Evolutionary conservation across 768 basidiomycete genomes (phyloP), one percentile per base, ranked within the genome.

Genomic region (Cystobasidium tubakii): DNA sequence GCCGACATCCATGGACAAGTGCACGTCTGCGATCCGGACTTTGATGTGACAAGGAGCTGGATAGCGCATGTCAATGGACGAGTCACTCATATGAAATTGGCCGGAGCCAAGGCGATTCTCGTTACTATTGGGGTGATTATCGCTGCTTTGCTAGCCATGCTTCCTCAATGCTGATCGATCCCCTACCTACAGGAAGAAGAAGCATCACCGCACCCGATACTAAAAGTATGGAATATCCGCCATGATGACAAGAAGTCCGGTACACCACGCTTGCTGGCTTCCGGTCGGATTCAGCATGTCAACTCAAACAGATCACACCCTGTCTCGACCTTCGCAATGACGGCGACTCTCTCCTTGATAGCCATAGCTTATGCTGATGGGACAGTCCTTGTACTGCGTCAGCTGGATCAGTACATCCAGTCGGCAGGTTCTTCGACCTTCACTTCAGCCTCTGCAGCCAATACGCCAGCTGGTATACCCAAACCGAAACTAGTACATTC

Each of bases 291-390:
- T 86, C 1, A 91, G 91, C 79, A 84, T 92, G 15, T 89, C 91
- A 74, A 85, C 67, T 85, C 86, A 73, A 89, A 87, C 76, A 84
- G 89, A 62, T 90, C 91, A 25, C 60, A 25, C 62, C 75, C 90
- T 87, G 87, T 94, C 13, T 88, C 91, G 1, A 86, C 89, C 0
- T 83, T 96, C 50, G 90, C 93, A 0, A 83, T 93, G 25, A 90
- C 94, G 0, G 82, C 86, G 6, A 85, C 86, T 21, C 84, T 96
- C 1, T 86, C 90, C 0, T 90, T 93, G 80, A 86, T 99, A 29
- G 89, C 94, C 6, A 86, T 98, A 46, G 96, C 94, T 17, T 86
- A 98, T n/a, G 92, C 88, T 6, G 94, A 97, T 79, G 96, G 96
- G 29, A 90, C 90, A 0, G 94, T 96, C 19, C 84, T 98, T 10